Conservation (phyloP, 2,329 filamentous ascomycete genomes). For the Neophaeococcomyces mojaviensis region DNA sequence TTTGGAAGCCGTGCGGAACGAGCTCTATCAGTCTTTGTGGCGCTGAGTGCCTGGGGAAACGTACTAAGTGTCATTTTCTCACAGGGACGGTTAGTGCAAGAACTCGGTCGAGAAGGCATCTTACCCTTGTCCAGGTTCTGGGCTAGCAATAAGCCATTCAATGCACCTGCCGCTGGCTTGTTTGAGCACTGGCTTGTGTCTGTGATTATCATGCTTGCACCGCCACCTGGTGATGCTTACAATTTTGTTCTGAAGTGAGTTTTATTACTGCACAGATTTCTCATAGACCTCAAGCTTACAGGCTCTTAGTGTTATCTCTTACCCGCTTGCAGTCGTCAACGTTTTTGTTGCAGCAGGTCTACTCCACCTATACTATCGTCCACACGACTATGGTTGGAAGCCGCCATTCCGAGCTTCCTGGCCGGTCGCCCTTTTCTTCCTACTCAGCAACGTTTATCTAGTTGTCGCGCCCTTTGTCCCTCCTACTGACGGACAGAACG, state of each 20-base stretch:
- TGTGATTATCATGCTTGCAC: slow-evolving; percentile 57
- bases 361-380: slow-evolving; percentile 39
- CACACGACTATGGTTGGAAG: slow-evolving; percentile 33
- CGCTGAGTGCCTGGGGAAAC: slow-evolving; percentile 49
- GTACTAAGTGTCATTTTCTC: slow-evolving; percentile 51
- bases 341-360: slow-evolving; percentile 40
- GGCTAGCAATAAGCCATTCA: slow-evolving; percentile 62
- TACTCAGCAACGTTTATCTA: slow-evolving; percentile 47
- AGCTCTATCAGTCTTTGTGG: slow-evolving; percentile 40
- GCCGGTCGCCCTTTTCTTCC: slow-evolving; percentile 46
- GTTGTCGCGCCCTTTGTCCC: slow-evolving; percentile 47
- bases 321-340: slow-evolving; percentile 28
- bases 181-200: slow-evolving; percentile 62
- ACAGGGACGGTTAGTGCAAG: slow-evolving; percentile 47
- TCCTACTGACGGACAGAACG: slow-evolving; percentile 40
- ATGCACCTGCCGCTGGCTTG: slow-evolving; percentile 37
- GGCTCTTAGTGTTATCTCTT: slow-evolving; percentile 36
- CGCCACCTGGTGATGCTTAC: slow-evolving; percentile 61
- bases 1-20: slow-evolving; percentile 39
- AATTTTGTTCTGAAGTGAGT: slow-evolving; percentile 32
- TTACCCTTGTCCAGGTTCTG: slow-evolving; percentile 60
- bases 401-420: slow-evolving; percentile 44
- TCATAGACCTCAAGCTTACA: too few species aligned
- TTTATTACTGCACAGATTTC: too few species aligned
- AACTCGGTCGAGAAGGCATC: slow-evolving; percentile 63